These are phyloP conservation scores for Neofusicoccum sp. DNA, from an alignment of 2,329 filamentous ascomycete species.

Conservation along the genomic window DNA sequence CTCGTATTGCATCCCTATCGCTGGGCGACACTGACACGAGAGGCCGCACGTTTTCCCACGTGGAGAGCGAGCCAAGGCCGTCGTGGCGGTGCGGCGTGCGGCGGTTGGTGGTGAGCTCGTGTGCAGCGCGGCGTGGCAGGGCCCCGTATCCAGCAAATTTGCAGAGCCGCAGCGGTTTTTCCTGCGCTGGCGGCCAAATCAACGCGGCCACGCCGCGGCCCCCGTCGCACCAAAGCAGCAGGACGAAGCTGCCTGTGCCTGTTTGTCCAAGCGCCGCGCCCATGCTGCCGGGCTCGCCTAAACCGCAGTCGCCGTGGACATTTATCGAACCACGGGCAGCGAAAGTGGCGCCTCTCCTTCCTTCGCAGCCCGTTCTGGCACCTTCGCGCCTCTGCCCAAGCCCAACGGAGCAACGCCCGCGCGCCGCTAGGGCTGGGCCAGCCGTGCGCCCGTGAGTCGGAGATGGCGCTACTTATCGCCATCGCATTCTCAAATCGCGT, in stretches of 20 bases:
- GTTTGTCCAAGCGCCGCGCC: neutral
- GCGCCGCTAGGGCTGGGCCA: neutral
- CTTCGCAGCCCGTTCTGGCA: neutral
- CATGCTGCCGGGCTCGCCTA: neutral
- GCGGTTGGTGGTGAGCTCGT: neutral
- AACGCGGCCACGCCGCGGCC: too few relatives aligned
- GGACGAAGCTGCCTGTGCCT: neutral
- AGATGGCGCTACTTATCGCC: neutral
- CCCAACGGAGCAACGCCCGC: neutral
- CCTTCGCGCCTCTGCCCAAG: neutral
- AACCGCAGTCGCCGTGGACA: neutral
- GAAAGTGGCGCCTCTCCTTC: neutral
- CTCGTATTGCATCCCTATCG: too few relatives aligned
- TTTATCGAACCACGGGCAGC: neutral
- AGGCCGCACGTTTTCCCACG: neutral
- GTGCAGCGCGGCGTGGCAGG: neutral
- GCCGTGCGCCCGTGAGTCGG: too few relatives aligned
- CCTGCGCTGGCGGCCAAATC: too few relatives aligned
- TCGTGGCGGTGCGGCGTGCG: neutral
- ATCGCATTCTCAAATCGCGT: neutral
- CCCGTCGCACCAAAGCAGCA: too few relatives aligned
- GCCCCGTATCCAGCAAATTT: slow-evolving; percentile 15
- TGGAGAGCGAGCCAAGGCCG: neutral
- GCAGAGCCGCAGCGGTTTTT: neutral
- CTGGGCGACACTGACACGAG: too few relatives aligned